phyloP scores from a whole-genome alignment of 495 filamentous ascomycete genomes.

The Hypoxylon perforatum region DNA sequence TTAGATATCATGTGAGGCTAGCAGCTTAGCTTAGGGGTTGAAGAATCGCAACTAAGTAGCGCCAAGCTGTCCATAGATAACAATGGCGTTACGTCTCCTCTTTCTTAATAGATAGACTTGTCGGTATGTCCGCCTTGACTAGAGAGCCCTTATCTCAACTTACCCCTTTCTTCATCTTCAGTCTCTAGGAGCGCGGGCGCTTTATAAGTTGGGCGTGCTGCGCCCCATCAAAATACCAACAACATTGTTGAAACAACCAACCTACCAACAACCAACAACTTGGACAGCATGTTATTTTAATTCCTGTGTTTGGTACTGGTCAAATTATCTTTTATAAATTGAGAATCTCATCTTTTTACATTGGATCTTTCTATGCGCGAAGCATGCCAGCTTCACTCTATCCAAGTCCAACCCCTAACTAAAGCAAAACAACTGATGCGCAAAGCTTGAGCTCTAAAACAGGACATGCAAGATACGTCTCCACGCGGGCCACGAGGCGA shows the following conservation, averaged over 20 bases:
- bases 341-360: slow-evolving; percentile 6
- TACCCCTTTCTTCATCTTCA: too few relatives aligned
- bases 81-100: not conserved
- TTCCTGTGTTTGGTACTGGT: too few relatives aligned
- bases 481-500: slow-evolving; percentile 64
- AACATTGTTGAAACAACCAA: too few relatives aligned
- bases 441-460: slow-evolving; percentile 54
- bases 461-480: slow-evolving; percentile 56
- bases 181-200: too few relatives aligned
- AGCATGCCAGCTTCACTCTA: not conserved
- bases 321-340: not conserved
- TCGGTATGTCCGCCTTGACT: too few relatives aligned
- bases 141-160: too few relatives aligned
- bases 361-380: slow-evolving; percentile 10
- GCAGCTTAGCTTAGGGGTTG: too few relatives aligned
- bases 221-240: too few relatives aligned
- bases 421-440: not conserved
- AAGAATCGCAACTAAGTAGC: too few relatives aligned
- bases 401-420: not conserved
- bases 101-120: not conserved
- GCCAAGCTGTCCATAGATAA: too few relatives aligned
- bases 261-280: not conserved
- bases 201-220: too few relatives aligned
- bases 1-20: too few relatives aligned
- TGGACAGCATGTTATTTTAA: not conserved